Evolutionary conservation across 345 rosid genomes (phyloP).

Genomic region (Lepidium didymum): DNA sequence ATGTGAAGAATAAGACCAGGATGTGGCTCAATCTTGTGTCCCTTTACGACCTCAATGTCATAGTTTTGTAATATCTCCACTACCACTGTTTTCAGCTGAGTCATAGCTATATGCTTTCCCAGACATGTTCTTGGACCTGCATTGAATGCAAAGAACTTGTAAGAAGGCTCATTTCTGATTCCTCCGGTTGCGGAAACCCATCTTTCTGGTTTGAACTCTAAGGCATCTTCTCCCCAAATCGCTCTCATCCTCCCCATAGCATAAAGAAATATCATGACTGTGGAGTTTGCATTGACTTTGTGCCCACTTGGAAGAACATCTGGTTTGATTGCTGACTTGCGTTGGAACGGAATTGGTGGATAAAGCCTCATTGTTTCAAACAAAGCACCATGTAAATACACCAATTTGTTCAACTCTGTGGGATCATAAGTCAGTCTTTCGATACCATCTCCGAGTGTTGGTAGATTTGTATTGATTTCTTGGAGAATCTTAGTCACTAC

Average conservation of each 20-base stretch:
- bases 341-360: conserved; percentile 23
- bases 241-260: conserved; percentile 26
- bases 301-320: conserved; percentile 32
- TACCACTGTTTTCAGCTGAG: too few relatives aligned
- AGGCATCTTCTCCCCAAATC: conserved; percentile 19
- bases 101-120: background rate
- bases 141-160: conserved; percentile 10
- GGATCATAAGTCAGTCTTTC: background rate
- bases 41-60: too few relatives aligned
- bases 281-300: conserved; percentile 3
- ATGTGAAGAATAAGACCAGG: too few relatives aligned
- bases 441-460: background rate
- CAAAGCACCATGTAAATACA: conserved; percentile 25
- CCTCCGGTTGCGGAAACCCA: background rate
- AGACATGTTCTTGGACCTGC: conserved; percentile 2
- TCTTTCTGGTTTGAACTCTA: conserved; percentile 22
- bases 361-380: conserved; percentile 28
- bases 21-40: too few relatives aligned
- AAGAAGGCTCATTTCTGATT: conserved; percentile 1
- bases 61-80: too few relatives aligned
- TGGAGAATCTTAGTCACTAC: conserved; percentile 28
- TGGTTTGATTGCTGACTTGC: background rate
- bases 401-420: conserved; percentile 10
- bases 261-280: conserved; percentile 2
- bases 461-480: conserved; percentile 21